Percentiles rank a stretch among this genome's conserved stretches.
phyloP scores from a whole-genome alignment of 495 filamentous ascomycete genomes.

The Physcia stellaris region DNA sequence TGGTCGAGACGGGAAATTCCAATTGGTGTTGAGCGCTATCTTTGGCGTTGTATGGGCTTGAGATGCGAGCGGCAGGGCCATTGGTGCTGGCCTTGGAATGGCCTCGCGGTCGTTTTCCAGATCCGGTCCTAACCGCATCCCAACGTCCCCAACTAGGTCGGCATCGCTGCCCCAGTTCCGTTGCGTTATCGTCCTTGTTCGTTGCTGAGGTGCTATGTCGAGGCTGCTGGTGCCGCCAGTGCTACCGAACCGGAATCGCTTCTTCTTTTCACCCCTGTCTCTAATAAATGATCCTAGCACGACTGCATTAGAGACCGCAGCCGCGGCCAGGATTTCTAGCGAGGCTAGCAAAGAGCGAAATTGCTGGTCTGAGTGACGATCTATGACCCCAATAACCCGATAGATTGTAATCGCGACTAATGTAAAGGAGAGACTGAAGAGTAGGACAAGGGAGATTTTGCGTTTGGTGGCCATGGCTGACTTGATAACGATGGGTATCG shows the following conservation, averaged over 20 bases:
- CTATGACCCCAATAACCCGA: conserved; percentile 59
- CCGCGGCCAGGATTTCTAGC: conserved; percentile 64
- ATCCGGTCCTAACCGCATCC: conserved; percentile 49
- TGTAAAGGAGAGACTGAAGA: conserved; percentile 71
- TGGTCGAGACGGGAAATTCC: conserved; percentile 12
- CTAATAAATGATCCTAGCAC: conserved; percentile 73
- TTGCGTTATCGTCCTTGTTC: conserved; percentile 37
- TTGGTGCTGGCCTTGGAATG: conserved; percentile 27
- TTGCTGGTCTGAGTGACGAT: conserved; percentile 48
- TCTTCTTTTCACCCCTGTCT: conserved; percentile 64
- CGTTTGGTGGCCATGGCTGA: conserved; percentile 53
- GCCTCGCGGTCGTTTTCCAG: conserved; percentile 29
- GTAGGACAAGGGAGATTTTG: conserved; percentile 50
- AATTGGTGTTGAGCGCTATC: conserved; percentile 20
- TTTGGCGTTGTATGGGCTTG: conserved; percentile 3
- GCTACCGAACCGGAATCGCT: conserved; percentile 54
- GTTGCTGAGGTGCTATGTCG: conserved; percentile 30
- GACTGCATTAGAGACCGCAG: conserved; percentile 61
- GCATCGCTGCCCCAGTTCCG: conserved; percentile 72
- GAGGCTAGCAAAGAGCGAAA: conserved; percentile 66
- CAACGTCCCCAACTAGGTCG: conserved; percentile 59
- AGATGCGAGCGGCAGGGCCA: conserved; percentile 19
- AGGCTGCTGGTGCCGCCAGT: conserved; percentile 37
- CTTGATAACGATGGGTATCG: conserved; percentile 69
- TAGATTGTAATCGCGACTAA: conserved; percentile 65